Percentiles rank a stretch among this genome's conserved stretches.
Conservation (phyloP, 306 rosid genomes). For the Rosa rugosa region DNA sequence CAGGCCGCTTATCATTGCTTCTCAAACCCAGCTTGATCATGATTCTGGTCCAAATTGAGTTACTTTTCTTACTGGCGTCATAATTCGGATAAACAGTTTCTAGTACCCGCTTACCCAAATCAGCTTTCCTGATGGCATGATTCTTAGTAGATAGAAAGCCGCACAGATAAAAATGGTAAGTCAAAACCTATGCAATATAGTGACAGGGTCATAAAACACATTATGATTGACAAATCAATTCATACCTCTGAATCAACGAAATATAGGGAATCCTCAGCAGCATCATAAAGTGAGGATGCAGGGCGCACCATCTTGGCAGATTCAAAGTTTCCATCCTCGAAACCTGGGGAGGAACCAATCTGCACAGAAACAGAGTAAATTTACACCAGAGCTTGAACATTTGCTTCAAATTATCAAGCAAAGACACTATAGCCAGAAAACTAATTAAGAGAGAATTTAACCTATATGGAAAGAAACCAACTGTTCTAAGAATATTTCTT, state of each 20-base stretch:
- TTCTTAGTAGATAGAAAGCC: constrained; percentile 55
- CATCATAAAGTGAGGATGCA: constrained; percentile 75
- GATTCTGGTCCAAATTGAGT: constrained; percentile 61
- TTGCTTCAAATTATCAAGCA: neutral
- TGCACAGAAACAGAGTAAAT: constrained; percentile 37
- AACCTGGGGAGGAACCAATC: constrained; percentile 93
- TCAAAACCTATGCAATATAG: constrained; percentile 13
- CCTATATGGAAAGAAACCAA: neutral
- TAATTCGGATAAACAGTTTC: constrained; percentile 70
- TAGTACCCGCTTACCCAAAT: constrained; percentile 57
- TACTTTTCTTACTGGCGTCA: constrained; percentile 39
- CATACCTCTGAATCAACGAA: constrained; percentile 93
- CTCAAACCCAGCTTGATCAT: constrained; percentile 60
- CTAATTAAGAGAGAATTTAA: neutral
- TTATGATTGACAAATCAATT: constrained; percentile 7
- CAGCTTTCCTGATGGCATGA: constrained; percentile 91
- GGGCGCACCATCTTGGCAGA: constrained; percentile 83
- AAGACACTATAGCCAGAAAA: neutral
- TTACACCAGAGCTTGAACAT: neutral
- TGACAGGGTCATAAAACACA: neutral
- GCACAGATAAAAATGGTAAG: constrained; percentile 30
- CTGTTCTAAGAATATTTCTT: neutral
- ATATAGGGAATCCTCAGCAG: constrained; percentile 69
- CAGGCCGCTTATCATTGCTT: constrained; percentile 43
- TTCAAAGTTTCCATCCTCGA: constrained; percentile 90